Conservation (phyloP, 495 filamentous ascomycete species). For the Talaromyces wortmannii region DNA sequence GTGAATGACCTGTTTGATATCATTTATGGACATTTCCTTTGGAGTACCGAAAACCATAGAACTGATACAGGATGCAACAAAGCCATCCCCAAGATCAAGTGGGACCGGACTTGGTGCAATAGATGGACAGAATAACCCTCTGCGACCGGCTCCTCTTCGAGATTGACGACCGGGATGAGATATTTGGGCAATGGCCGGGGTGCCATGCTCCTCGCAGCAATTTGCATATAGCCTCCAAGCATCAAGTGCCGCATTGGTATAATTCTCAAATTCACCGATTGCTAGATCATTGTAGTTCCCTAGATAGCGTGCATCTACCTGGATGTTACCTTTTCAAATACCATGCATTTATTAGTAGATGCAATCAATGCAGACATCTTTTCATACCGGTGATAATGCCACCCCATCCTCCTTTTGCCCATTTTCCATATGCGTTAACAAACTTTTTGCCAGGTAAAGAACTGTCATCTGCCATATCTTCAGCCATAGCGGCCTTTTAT, state of each 20-base stretch:
- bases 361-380: neutral
- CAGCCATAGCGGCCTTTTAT: constrained; percentile 5
- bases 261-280: neutral
- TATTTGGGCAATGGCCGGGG: constrained; percentile 47
- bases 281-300: constrained; percentile 3
- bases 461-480: constrained; percentile 2
- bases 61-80: neutral
- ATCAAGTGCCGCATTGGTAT: constrained; percentile 7
- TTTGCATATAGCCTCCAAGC: constrained; percentile 43
- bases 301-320: constrained; percentile 4
- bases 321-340: constrained; percentile 2
- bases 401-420: constrained; percentile 5
- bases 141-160: constrained; percentile 31
- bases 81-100: constrained; percentile 1
- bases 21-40: neutral
- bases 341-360: neutral
- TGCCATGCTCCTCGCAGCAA: constrained; percentile 34
- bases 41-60: constrained; percentile 1
- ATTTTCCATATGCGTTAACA: constrained; percentile 1
- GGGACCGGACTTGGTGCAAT: constrained; percentile 3
- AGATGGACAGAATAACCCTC: constrained; percentile 32
- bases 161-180: constrained; percentile 54
- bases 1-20: constrained; percentile 19
- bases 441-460: neutral
- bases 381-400: constrained; percentile 1